A percentile compares a stretch with the other conserved stretches of the same genome.
phyloP scores from a whole-genome alignment of 192 early-diverging fungal species.

The Gorgonomyces haynaldii region DNA sequence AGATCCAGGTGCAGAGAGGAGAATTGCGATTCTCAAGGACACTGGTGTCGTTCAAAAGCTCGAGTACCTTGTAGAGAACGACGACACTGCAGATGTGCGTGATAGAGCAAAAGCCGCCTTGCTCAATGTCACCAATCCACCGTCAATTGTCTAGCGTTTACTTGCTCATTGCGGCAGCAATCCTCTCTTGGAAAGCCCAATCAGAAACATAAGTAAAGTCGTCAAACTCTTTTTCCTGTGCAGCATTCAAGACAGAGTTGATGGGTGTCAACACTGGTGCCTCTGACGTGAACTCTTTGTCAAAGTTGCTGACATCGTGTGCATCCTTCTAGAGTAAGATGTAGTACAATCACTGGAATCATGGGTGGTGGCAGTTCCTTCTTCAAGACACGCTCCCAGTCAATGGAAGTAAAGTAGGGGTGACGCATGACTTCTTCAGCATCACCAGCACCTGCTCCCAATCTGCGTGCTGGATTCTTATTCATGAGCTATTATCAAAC shows the following conservation, averaged over 20 bases:
- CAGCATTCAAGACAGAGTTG: conserved; percentile 56
- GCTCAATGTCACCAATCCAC: no score
- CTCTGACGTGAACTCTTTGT: conserved; percentile 90
- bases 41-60: conserved; percentile 51
- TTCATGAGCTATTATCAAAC: conserved; percentile 57
- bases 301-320: conserved; percentile 95
- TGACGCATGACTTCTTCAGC: conserved; percentile 93
- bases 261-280: conserved; percentile 83
- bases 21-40: conserved; percentile 34
- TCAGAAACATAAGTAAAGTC: conserved; percentile 87
- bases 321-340: conserved; percentile 28
- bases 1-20: conserved; percentile 26
- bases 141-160: no score
- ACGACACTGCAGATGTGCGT: conserved; percentile 54
- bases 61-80: conserved; percentile 33
- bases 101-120: conserved; percentile 60
- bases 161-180: background rate
- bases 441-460: conserved; percentile 76
- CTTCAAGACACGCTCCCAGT: conserved; percentile 89
- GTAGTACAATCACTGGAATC: conserved; percentile 72
- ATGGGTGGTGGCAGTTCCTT: conserved; percentile 81
- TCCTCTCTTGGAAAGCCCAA: conserved; percentile 46
- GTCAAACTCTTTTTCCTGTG: conserved; percentile 81
- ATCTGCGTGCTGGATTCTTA: conserved; percentile 73
- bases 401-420: conserved; percentile 86